Conservation (phyloP, 192 early-diverging fungal genomes). For the Coemansia sp. region DNA sequence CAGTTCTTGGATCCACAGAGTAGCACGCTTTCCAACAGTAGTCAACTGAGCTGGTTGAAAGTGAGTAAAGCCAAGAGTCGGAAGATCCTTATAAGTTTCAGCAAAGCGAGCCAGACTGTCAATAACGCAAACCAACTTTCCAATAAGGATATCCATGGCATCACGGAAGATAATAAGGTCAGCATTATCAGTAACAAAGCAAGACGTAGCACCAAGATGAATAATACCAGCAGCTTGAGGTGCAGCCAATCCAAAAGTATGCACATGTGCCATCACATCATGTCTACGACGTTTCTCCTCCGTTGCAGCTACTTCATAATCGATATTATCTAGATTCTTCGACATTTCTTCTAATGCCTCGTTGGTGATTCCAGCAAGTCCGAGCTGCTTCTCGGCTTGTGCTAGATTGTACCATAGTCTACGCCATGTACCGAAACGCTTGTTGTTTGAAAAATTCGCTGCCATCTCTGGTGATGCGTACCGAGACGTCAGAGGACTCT, state of each 20-base stretch:
- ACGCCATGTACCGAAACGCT: conserved; percentile 94
- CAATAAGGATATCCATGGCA: conserved; percentile 86
- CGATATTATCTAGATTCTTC: conserved; percentile 81
- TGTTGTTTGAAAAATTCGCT: conserved; percentile 93
- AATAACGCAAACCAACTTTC: conserved; percentile 84
- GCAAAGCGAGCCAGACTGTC: conserved; percentile 80
- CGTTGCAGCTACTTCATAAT: conserved; percentile 81
- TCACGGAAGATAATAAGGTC: conserved; percentile 97
- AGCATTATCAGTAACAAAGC: conserved; percentile 99
- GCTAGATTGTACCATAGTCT: conserved; percentile 94
- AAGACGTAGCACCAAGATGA: conserved; percentile 96
- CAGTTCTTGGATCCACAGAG: conserved; percentile 95
- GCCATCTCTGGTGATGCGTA: conserved; percentile 98
- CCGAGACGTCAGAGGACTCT: conserved; percentile 93
- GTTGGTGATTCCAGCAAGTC: conserved; percentile 82
- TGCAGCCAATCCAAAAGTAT: conserved; percentile 85
- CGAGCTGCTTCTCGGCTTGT: conserved; percentile 87
- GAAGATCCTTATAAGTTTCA: conserved; percentile 72
- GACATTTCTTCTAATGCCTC: conserved; percentile 88
- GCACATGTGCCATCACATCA: conserved; percentile 99
- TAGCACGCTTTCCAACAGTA: conserved; percentile 96
- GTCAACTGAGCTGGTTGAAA: conserved; percentile 98
- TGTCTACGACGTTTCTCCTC: conserved; percentile 94
- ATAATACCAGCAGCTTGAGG: conserved; percentile 92
- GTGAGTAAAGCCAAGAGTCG: conserved; percentile 97